Conservation (phyloP, 106 monocot genomes). For the Phalaenopsis aphrodite region DNA sequence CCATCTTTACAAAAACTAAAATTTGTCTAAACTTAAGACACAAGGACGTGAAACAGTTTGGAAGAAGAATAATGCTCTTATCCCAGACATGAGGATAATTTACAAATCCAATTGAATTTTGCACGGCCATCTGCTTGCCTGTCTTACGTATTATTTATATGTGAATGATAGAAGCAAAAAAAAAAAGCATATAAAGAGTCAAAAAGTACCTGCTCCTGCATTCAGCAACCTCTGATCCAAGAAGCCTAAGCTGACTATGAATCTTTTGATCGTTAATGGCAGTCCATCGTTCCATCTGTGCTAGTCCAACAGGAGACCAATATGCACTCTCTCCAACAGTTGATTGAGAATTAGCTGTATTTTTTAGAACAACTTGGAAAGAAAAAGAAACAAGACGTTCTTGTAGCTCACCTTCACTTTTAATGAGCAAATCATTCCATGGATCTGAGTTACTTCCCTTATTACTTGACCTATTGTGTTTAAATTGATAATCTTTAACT, state of each 20-base stretch:
- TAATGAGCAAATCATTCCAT: constrained; percentile 43
- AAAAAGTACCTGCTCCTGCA: constrained; percentile 40
- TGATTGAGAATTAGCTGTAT: constrained; percentile 4
- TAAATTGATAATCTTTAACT: constrained; percentile 12
- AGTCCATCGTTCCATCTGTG: constrained; percentile 68
- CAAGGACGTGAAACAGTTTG: too few relatives aligned
- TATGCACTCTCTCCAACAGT: background rate
- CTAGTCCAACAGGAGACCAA: constrained; percentile 51
- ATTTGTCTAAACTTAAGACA: too few relatives aligned
- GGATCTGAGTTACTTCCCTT: constrained; percentile 14
- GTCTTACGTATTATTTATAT: background rate
- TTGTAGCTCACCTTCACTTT: constrained; percentile 38
- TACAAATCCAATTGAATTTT: background rate
- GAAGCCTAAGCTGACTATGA: constrained; percentile 34
- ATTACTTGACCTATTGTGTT: background rate
- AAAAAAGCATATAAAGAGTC: background rate
- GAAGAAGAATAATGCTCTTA: too few relatives aligned
- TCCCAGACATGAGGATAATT: too few relatives aligned
- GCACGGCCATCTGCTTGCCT: background rate
- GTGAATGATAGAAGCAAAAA: background rate
- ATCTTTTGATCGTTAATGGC: constrained; percentile 19
- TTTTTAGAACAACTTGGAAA: constrained; percentile 32
- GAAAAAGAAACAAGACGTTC: constrained; percentile 60
- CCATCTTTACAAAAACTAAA: too few relatives aligned
- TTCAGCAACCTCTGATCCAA: constrained; percentile 33